These are phyloP conservation scores for Penicillium sp. DNA, from an alignment of 2,329 filamentous ascomycete genomes.

Conservation along the genomic window DNA sequence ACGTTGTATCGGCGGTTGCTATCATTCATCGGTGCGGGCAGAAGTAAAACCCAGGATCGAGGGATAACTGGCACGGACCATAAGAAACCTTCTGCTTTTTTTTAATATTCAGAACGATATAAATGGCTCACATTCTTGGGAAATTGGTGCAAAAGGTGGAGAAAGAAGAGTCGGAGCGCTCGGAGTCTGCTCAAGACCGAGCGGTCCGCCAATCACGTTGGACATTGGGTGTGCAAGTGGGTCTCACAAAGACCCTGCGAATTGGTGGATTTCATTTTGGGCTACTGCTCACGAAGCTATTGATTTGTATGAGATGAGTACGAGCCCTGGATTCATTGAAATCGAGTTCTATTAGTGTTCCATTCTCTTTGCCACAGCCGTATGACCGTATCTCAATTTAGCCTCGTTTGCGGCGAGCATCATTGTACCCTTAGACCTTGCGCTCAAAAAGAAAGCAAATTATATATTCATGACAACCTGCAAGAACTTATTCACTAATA, in stretches of 20 bases:
- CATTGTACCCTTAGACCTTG: background rate
- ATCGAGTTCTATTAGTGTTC: too few species aligned
- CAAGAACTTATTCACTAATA: background rate
- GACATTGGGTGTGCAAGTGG: background rate
- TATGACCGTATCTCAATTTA: background rate
- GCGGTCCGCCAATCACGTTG: background rate
- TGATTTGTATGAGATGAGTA: background rate
- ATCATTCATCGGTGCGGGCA: conserved; percentile 9
- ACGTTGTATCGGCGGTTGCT: conserved; percentile 25
- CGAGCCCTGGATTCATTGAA: too few species aligned
- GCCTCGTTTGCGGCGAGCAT: background rate
- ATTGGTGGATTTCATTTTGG: background rate
- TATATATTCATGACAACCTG: background rate
- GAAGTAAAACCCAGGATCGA: background rate
- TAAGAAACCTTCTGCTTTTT: background rate
- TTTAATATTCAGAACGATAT: background rate
- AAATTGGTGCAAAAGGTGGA: background rate
- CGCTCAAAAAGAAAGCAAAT: background rate
- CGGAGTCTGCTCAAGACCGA: conserved; percentile 8
- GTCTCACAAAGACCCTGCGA: background rate
- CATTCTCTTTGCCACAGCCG: background rate
- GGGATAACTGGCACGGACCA: background rate
- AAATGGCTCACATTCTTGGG: background rate
- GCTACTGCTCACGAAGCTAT: background rate
- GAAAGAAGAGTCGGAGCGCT: conserved; percentile 1